These are phyloP conservation scores for Puccinia polysora DNA, from an alignment of 1,284 basidiomycete species.

Conservation along the genomic window DNA sequence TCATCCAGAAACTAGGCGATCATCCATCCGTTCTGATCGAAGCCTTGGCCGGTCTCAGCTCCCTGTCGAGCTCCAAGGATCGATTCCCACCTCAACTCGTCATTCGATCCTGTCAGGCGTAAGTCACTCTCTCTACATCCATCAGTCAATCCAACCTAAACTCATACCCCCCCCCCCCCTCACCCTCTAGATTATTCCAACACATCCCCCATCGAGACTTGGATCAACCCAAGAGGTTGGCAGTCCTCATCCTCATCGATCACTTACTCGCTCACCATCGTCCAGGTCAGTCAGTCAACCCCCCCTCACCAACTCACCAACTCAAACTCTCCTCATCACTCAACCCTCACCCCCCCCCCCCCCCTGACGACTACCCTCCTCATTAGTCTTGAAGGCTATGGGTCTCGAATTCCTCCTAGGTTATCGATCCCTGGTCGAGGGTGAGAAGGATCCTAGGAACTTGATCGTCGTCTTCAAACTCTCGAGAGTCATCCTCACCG, in stretches of 20 bases:
- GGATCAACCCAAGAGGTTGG: slow-evolving; percentile 74
- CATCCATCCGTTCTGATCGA: slow-evolving; percentile 24
- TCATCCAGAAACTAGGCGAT: slow-evolving; percentile 30
- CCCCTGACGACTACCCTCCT: not conserved
- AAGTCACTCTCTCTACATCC: not conserved
- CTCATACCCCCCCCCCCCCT: slow-evolving; percentile 4
- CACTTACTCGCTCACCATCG: slow-evolving; percentile 69
- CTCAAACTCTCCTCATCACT: not conserved
- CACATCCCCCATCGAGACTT: slow-evolving; percentile 76
- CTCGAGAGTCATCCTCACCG: slow-evolving; percentile 73
- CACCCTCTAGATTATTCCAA: slow-evolving; percentile 68
- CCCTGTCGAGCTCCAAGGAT: slow-evolving; percentile 6
- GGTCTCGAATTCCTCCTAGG: slow-evolving; percentile 67
- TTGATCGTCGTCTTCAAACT: slow-evolving; percentile 84
- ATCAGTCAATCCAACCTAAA: not conserved
- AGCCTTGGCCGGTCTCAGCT: slow-evolving; percentile 19
- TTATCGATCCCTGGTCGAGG: slow-evolving; percentile 76
- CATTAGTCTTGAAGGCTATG: slow-evolving; percentile 63
- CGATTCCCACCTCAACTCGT: slow-evolving; percentile 18
- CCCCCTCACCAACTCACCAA: no score
- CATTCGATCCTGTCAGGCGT: slow-evolving; percentile 24
- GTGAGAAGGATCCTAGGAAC: slow-evolving; percentile 97
- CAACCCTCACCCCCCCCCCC: not conserved
- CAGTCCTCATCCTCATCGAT: slow-evolving; percentile 78
- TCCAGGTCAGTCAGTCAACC: slow-evolving; percentile 64